phyloP scores from a whole-genome alignment of 352 stramenopile genomes.

The Phytophthora chlamydospora region DNA sequence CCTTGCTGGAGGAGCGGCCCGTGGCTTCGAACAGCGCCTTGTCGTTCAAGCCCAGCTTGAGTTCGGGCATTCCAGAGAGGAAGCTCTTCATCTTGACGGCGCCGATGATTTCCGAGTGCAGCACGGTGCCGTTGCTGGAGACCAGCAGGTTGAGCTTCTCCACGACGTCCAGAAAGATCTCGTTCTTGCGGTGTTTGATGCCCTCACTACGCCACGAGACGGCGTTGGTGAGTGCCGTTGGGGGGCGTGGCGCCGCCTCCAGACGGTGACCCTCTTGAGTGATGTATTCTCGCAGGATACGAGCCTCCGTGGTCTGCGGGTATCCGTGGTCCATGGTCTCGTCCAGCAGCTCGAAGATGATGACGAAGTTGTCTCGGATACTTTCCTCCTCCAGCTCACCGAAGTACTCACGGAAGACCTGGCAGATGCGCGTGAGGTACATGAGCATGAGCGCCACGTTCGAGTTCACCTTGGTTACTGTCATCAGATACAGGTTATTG shows the following conservation, averaged over 20 bases:
- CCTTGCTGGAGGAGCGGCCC: constrained; percentile 84
- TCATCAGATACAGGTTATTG: constrained; percentile 99
- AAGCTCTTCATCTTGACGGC: constrained; percentile 99
- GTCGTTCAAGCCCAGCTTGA: constrained; percentile 99
- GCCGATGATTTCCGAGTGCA: constrained; percentile 98
- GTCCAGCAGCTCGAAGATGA: constrained; percentile 99
- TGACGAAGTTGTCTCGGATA: constrained; percentile 99
- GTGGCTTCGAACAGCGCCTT: constrained; percentile 99
- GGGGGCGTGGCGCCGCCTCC: constrained; percentile 92
- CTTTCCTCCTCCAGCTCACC: constrained; percentile 98
- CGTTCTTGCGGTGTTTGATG: constrained; percentile 99
- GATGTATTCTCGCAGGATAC: constrained; percentile 95
- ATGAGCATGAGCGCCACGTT: constrained; percentile 97
- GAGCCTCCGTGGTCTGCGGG: constrained; percentile 93
- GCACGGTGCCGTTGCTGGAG: constrained; percentile 96
- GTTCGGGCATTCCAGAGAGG: constrained; percentile 98
- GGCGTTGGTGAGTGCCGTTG: constrained; percentile 98
- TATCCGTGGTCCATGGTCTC: constrained; percentile 99
- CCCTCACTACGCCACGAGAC: constrained; percentile 98
- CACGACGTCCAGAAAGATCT: constrained; percentile 99
- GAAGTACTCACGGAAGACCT: constrained; percentile 99
- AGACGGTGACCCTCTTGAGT: constrained; percentile 97
- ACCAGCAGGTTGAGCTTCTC: constrained; percentile 98
- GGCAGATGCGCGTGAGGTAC: constrained; percentile 92
- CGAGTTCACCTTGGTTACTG: constrained; percentile 98